Evolutionary conservation across 1,284 basidiomycete genomes (phyloP).

Genomic region (Ganoderma meredithae): DNA sequence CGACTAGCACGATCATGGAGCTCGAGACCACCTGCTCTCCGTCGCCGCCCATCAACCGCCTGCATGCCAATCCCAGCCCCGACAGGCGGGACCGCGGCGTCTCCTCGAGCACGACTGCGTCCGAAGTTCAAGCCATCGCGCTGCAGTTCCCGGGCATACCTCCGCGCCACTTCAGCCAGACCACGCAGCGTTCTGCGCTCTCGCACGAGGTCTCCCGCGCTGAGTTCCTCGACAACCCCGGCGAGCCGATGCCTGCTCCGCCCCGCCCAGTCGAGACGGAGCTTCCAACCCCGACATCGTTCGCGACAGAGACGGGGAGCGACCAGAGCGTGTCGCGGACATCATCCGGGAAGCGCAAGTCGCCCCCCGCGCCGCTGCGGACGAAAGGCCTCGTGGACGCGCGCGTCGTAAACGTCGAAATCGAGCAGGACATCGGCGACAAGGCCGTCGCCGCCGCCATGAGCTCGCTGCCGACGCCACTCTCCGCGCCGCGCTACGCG

Average conservation of each 20-base stretch:
- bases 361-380: conserved; percentile 18
- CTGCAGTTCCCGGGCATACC: conserved; percentile 61
- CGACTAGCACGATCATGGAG: conserved; percentile 10
- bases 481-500: conserved; percentile 17
- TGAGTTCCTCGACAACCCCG: conserved; percentile 23
- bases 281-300: background rate
- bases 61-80: conserved; percentile 7
- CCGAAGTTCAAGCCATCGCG: conserved; percentile 57
- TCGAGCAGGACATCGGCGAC: conserved; percentile 22
- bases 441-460: conserved; percentile 5
- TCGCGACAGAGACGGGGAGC: background rate
- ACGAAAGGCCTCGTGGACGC: conserved; percentile 18
- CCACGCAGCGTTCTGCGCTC: conserved; percentile 29
- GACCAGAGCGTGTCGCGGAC: conserved; percentile 10
- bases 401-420: conserved; percentile 14
- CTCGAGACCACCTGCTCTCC: conserved; percentile 16
- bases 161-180: conserved; percentile 34
- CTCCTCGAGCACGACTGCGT: conserved; percentile 33
- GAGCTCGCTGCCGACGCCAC: conserved; percentile 18
- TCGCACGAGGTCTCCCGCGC: conserved; percentile 25
- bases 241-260: conserved; percentile 6
- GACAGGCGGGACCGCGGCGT: conserved; percentile 23
- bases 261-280: background rate
- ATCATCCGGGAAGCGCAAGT: conserved; percentile 26
- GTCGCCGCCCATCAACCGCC: background rate